Conservation (phyloP, 441 rosid species). For the Lagerstroemia fauriei region DNA sequence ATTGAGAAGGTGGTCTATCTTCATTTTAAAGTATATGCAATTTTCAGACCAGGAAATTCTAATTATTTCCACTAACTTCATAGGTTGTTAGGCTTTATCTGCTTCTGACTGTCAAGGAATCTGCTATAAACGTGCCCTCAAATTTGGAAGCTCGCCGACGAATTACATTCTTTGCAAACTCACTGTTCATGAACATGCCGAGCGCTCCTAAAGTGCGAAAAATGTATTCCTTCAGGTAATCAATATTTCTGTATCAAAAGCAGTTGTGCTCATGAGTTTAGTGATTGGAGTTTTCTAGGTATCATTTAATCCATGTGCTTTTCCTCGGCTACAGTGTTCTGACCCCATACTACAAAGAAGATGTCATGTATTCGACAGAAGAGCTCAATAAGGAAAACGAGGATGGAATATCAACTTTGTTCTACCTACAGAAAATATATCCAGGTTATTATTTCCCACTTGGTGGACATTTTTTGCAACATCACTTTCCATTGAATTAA, state of each 20-base stretch:
- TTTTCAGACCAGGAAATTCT: neutral
- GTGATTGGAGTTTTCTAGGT: neutral
- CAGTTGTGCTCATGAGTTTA: neutral
- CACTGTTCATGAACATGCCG: constrained; percentile 93
- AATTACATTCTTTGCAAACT: constrained; percentile 93
- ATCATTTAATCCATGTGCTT: constrained; percentile 7
- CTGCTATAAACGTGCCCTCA: constrained; percentile 89
- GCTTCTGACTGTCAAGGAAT: constrained; percentile 87
- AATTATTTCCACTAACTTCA: constrained; percentile 21
- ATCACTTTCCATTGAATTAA: constrained; percentile 23
- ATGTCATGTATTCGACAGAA: constrained; percentile 82
- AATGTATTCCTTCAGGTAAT: constrained; percentile 90
- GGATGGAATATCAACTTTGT: constrained; percentile 82
- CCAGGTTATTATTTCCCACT: constrained; percentile 62
- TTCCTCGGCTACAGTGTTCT: constrained; percentile 62
- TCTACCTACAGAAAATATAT: constrained; percentile 87
- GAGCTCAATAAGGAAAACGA: constrained; percentile 85
- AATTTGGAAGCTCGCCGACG: constrained; percentile 96
- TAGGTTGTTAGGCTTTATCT: constrained; percentile 77
- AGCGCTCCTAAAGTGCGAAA: constrained; percentile 83
- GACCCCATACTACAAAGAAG: constrained; percentile 93
- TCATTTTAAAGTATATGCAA: neutral
- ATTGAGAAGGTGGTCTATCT: constrained; percentile 65
- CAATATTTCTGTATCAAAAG: constrained; percentile 11
- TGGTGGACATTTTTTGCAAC: constrained; percentile 18